These are phyloP conservation scores for Penicillium egyptiacum DNA, from an alignment of 495 filamentous ascomycete genomes.

Conservation along the genomic window DNA sequence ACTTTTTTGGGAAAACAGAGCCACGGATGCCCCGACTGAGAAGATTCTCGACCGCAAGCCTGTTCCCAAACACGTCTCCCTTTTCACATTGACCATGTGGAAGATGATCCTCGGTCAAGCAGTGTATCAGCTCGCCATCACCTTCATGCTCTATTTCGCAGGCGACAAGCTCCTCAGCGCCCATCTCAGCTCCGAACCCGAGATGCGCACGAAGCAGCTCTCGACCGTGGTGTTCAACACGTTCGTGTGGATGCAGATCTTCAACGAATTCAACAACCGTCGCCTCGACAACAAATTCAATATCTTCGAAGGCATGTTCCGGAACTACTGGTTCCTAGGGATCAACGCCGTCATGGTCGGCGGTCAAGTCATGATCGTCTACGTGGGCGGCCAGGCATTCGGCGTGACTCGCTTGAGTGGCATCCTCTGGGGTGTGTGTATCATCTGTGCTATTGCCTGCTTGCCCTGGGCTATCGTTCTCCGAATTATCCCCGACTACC, in stretches of 20 bases:
- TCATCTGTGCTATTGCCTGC: slow-evolving; percentile 69
- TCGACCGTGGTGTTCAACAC: slow-evolving; percentile 86
- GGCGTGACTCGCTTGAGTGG: slow-evolving; percentile 65
- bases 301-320: slow-evolving; percentile 77
- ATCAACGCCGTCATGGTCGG: slow-evolving; percentile 80
- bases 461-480: slow-evolving; percentile 72
- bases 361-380: slow-evolving; percentile 78
- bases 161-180: slow-evolving; percentile 58
- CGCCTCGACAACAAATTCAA: slow-evolving; percentile 87
- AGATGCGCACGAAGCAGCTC: slow-evolving; percentile 46
- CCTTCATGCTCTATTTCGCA: slow-evolving; percentile 76
- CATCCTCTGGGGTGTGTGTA: slow-evolving; percentile 73
- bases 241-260: slow-evolving; percentile 96
- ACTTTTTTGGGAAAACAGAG: slow-evolving; percentile 32
- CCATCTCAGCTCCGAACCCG: slow-evolving; percentile 39
- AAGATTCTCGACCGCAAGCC: slow-evolving; percentile 80
- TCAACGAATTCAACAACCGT: slow-evolving; percentile 93
- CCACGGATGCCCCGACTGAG: slow-evolving; percentile 78
- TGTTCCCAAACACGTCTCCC: slow-evolving; percentile 70
- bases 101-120: slow-evolving; percentile 93
- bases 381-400: slow-evolving; percentile 72
- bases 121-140: slow-evolving; percentile 75
- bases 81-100: slow-evolving; percentile 88
- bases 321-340: slow-evolving; percentile 79
- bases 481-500: slow-evolving; percentile 63